Evolutionary conservation across 2,329 filamentous ascomycete genomes (phyloP), one percentile per base, ranked within the genome.

Genomic region (Fusarium armeniacum): DNA sequence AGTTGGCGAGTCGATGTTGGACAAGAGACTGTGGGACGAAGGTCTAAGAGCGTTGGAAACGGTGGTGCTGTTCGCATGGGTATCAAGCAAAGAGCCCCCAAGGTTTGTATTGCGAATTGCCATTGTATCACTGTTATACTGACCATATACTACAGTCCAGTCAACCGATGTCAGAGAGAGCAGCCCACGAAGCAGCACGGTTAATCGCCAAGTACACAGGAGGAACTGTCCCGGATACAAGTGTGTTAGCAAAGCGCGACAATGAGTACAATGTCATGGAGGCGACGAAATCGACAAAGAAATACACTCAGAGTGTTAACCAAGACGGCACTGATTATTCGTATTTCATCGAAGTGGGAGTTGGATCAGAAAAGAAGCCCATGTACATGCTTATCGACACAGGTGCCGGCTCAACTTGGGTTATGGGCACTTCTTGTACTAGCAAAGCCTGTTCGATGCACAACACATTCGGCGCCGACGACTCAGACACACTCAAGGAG

Each of bases 391-490:
- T 91, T 28, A 80, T 91, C 60, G 89, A 91, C 76, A 90, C 89
- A 10, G 89, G 89, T 28, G 88, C 89, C 40, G 87, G 87, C 24
- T 93, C 92, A 61, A 93, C 90, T 15, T 97, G 94, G 94, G 88
- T 97, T 22, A 96, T 96, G 88, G 87, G 90, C 32, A 83, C 88
- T 18, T 81, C 85, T 57, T 97, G 94, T 81, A 84, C 78, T 18
- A 88, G 88, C 5, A 78, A 84, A 26, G 87, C 92, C 6, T 97
- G 94, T 77, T 77, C 80, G 32, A 82, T 84, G 70, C 94, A 97
- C 78, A 89, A 89, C 73, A 88, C 86, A 0, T 95, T 93, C 75
- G 91, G 91, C 16, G 76, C 85, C 6, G 79, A 82, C 5, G 86
- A 91, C 69, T 97, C 93, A 5, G 85, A 81, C 49, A 89, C 90